Base-by-base conservation (phyloP, 1,284 basidiomycete genomes). In the Fomitopsis palustris region DNA sequence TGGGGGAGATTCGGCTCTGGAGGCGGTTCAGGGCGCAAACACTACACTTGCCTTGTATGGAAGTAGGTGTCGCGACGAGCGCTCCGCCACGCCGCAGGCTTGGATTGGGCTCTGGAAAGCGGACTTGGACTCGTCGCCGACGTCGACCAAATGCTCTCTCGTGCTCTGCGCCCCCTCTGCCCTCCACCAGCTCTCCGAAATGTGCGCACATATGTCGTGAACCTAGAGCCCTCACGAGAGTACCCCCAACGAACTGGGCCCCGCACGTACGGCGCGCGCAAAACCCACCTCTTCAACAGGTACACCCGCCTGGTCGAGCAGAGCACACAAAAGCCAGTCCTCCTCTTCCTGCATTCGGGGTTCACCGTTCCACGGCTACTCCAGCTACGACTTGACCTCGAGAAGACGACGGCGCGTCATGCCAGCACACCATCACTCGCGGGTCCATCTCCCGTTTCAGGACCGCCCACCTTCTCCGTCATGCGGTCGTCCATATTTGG, bases 401-500 rank as follows among this genome's bases (percentile, higher is more conserved):
- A 77, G 3, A 72, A 75, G 8, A 85, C 87, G 2, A 77, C 80
- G 7, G 74, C 76, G 49, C 68, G 68, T 42, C 80, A 81, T 65
- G 74, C 73, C 41, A 70, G 75, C 16, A 64, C 67, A n/a, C 78
- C 79, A 0, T 74, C 82, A 43, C 74, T 81, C 39, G 67, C 76
- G 23, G 69, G 74, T 21, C 76, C 76, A 2, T 70, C 76, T 9
- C 64, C 67, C 21, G 74, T 27, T 27, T 57, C 62, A 23, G 60
- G 56, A 21, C 53, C 66, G 25, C 83, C 86, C 1, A 78, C 78
- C 37, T 77, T 92, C 60, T 87, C 82, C 43, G 75, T 88, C 66
- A 81, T 92, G 62, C 83, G 84, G 41, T 86, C 87, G 16, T 81
- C 84, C 62, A 80, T 90, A 56, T 89, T 93, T 67, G 88, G 90